Evolutionary conservation across 1,284 basidiomycete species (phyloP), one percentile per base, ranked within the genome.

Genomic region (Ustilago xerochloae): DNA sequence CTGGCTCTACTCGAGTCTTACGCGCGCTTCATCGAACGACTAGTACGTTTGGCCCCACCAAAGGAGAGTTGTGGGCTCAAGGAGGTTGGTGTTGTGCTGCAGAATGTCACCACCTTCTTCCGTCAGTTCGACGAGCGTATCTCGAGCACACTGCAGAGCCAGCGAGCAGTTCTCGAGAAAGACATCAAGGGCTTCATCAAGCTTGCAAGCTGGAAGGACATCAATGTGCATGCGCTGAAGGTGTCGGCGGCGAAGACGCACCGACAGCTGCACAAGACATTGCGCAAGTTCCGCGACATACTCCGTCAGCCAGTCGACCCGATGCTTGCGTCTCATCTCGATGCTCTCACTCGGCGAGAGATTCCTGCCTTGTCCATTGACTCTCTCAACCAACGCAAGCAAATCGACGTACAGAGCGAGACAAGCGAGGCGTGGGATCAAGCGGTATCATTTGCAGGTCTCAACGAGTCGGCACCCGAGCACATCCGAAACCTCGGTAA

Each of bases 141-240:
- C 35, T 80, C 85, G 7, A 81, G 85, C 7, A 87, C 87, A 7
- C 85, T 97, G n/a, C 76, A 82, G 4, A 85, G 87, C 9, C 90
- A 93, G 83, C 89, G 91, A 60, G 85, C 84, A 2, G 83, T 83
- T 1, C 85, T 97, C 43, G 93, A 97, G 85, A 91, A 90, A 78
- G 92, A 96, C 56, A 89, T 99, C 56, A 88, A 88, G 63, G 90
- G 89, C 57, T 92, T 93, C 82, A 92, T 99, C 87, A 94, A 94
- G 84, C 88, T 99, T 38, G 97, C 97, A 0, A 97, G 94, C 81
- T 99, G 97, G 97, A 96, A 93, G 84, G 97, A 99, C 82, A 88
- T 96, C 81, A 99, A 99, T 80, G 91, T 99, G 10, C 92, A 93
- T 74, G 94, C 97, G 4, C 88, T 99, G 71, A 93, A 92, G 84